phyloP scores from a whole-genome alignment of 306 rosid genomes.

The Castanospermum australe region DNA sequence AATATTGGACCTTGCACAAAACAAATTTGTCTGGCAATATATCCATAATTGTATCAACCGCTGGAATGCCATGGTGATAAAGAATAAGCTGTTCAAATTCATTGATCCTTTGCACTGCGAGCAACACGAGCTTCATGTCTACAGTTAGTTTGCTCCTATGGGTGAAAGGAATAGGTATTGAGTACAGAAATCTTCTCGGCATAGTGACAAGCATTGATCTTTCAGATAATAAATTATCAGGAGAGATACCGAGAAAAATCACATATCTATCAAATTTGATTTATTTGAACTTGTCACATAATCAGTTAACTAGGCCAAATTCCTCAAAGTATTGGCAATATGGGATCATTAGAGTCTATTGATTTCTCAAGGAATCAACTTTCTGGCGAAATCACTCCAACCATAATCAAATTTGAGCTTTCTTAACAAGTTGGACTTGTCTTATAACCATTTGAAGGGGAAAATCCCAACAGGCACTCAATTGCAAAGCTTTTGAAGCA shows the following conservation, averaged over 20 bases:
- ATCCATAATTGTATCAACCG: constrained; percentile 16
- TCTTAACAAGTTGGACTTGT: constrained; percentile 11
- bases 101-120: not conserved
- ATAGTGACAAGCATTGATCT: too few relatives aligned
- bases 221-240: too few relatives aligned
- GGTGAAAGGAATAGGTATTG: too few relatives aligned
- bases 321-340: constrained; percentile 9
- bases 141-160: not conserved
- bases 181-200: too few relatives aligned
- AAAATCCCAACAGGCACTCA: too few relatives aligned
- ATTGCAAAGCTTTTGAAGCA: too few relatives aligned
- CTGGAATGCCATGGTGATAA: constrained; percentile 2
- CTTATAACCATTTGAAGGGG: constrained; percentile 2
- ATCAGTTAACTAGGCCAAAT: constrained; percentile 4
- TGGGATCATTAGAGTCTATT: too few relatives aligned
- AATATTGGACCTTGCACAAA: constrained; percentile 12
- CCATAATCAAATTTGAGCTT: not conserved
- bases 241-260: too few relatives aligned
- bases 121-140: too few relatives aligned
- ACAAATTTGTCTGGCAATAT: not conserved
- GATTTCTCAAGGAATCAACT: constrained; percentile 17
- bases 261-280: too few relatives aligned
- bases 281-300: constrained; percentile 7
- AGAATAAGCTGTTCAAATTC: not conserved
- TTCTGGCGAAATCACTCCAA: constrained; percentile 12